Evolutionary conservation across 2,329 filamentous ascomycete species (phyloP), one percentile per base, ranked within the genome.

Genomic region (Mycosphaerella arachidis): DNA sequence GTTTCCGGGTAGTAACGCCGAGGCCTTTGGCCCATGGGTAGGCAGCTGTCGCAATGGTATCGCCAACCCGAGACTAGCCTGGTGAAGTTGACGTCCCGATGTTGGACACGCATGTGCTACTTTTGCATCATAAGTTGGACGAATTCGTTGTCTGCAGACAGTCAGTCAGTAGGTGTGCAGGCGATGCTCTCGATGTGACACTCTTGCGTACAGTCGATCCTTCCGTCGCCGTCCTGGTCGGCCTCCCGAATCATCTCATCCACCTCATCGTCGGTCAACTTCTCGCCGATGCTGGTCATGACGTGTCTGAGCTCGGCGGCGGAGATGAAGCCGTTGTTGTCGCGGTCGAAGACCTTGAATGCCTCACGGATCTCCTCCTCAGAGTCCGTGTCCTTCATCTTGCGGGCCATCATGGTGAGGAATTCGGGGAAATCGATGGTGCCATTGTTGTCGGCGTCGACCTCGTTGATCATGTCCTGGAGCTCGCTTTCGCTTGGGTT

Each of bases 351-450:
- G 70, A 86, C 84, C 73, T 82, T 81, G 79, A 87, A 87, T 55
- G 85, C 85, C 71, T 84, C 83, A 67, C 82, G 79, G 71, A 87
- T 85, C 74, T 87, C 85, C 72, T 85, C 79, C 72, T 86, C 84
- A 55, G 82, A 82, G 73, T 86, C 83, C 59, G 81, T 82, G 68
- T 84, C 81, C 74, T 82, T 83, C 75, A 84, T 84, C 69, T 83
- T 83, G 70, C 80, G 81, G 56, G 84, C 83, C 84, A 87, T 87
- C 81, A 87, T 85, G 66, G 81, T 82, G 61, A 86, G 80, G 76
- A 87, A 87, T 71, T 87, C 84, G 60, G 85, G 81, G 72, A 87
- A 86, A 71, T 86, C 84, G 70, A 87, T 86, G 67, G 83, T 84
- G 72, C 84, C 85, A 67, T 84, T 85, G 72, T 84, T 84, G 76